Evolutionary conservation across 345 rosid genomes (phyloP).

Genomic region (Citrus reticulata): DNA sequence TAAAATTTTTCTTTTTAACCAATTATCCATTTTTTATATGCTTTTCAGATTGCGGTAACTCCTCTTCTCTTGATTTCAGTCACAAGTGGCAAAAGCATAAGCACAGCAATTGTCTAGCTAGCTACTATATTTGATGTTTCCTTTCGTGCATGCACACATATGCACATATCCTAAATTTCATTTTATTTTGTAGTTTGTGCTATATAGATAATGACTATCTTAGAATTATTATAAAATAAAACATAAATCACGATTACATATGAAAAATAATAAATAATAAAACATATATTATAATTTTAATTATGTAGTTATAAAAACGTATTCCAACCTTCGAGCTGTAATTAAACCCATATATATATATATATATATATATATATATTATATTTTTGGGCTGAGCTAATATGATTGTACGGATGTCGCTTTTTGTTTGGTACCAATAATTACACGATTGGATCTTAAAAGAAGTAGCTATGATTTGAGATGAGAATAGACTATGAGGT

Average conservation of each 20-base stretch:
- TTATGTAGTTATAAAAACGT: too few relatives aligned
- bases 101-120: not conserved
- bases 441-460: not conserved
- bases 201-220: fast-evolving
- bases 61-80: not conserved
- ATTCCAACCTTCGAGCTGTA: fast-evolving
- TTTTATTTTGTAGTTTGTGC: too few relatives aligned
- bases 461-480: not conserved
- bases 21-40: not conserved
- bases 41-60: not conserved
- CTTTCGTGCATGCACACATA: not conserved
- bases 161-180: not conserved
- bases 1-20: not conserved
- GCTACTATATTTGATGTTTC: not conserved
- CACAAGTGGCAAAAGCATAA: not conserved
- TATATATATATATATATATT: too few relatives aligned
- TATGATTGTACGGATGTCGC: not conserved
- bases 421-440: not conserved
- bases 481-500: not conserved
- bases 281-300: too few relatives aligned
- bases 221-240: too few relatives aligned
- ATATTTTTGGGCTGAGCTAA: not conserved
- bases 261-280: too few relatives aligned
- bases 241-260: fast-evolving
- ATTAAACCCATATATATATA: too few relatives aligned